Percentiles rank a stretch among this genome's conserved stretches.
phyloP scores from a whole-genome alignment of 2,329 filamentous ascomycete genomes.

The Parasarocladium wereldwijsianum region DNA sequence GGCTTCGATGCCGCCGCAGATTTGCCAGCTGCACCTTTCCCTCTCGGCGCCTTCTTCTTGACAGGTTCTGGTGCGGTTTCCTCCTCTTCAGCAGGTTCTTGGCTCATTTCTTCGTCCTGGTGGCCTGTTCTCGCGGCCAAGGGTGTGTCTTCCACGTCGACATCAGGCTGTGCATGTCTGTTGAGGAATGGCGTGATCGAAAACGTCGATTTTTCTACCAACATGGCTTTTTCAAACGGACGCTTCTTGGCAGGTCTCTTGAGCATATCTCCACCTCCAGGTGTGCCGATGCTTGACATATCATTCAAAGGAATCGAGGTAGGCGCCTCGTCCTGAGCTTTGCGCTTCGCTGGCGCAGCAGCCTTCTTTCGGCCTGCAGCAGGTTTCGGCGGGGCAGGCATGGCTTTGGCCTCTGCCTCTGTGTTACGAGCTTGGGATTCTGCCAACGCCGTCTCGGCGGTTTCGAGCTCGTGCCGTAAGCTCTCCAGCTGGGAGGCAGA shows the following conservation, averaged over 20 bases:
- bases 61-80: constrained; percentile 6
- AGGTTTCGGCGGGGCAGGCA: constrained; percentile 10
- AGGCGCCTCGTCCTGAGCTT: constrained; percentile 32
- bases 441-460: too few species aligned
- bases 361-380: constrained; percentile 26
- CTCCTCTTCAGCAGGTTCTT: constrained; percentile 3
- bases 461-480: constrained; percentile 26
- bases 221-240: constrained; percentile 31
- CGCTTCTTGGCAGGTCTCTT: constrained; percentile 39
- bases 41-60: constrained; percentile 7
- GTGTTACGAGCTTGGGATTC: too few species aligned
- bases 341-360: constrained; percentile 20
- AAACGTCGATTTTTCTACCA: constrained; percentile 81
- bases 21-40: background rate
- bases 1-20: background rate
- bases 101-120: constrained; percentile 6
- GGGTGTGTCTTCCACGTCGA: constrained; percentile 14
- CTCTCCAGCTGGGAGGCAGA: constrained; percentile 20
- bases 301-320: too few species aligned
- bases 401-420: constrained; percentile 9
- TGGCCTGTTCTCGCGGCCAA: constrained; percentile 8
- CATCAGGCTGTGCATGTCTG: constrained; percentile 39
- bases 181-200: constrained; percentile 92
- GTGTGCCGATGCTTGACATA: constrained; percentile 32
- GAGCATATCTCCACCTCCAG: constrained; percentile 24